phyloP scores from a whole-genome alignment of 2,329 filamentous ascomycete species.

The Calonectria montana region DNA sequence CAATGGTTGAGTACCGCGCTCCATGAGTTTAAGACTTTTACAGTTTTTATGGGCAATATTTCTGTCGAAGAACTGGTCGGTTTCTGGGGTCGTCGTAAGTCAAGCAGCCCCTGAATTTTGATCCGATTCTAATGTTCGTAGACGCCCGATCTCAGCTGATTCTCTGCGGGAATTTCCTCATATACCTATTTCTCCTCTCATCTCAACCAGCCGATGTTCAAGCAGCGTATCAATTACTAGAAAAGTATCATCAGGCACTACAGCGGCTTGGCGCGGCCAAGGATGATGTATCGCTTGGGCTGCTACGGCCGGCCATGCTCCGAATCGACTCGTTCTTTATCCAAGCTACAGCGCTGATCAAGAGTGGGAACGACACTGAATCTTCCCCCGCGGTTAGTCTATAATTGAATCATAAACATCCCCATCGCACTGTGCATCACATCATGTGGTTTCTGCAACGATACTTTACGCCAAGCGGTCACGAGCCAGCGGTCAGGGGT shows the following conservation, averaged over 20 bases:
- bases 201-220: conserved; percentile 49
- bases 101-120: background rate
- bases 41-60: conserved; percentile 51
- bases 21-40: conserved; percentile 51
- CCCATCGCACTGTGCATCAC: background rate
- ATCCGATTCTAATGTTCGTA: conserved; percentile 19
- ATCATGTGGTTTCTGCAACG: background rate
- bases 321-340: conserved; percentile 55
- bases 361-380: conserved; percentile 30
- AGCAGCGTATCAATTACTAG: conserved; percentile 49
- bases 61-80: conserved; percentile 50
- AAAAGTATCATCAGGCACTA: conserved; percentile 51
- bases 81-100: conserved; percentile 59
- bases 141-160: conserved; percentile 57
- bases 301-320: conserved; percentile 51
- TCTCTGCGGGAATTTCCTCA: conserved; percentile 59
- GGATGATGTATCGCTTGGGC: conserved; percentile 44
- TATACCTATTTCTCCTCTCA: conserved; percentile 59
- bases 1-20: conserved; percentile 50
- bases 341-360: conserved; percentile 46
- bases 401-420: background rate
- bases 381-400: background rate
- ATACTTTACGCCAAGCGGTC: background rate
- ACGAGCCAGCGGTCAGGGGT: background rate
- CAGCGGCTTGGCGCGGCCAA: conserved; percentile 48